These are phyloP conservation scores for Paulownia fortunei DNA, from an alignment of 257 asterid species.

Conservation along the genomic window DNA sequence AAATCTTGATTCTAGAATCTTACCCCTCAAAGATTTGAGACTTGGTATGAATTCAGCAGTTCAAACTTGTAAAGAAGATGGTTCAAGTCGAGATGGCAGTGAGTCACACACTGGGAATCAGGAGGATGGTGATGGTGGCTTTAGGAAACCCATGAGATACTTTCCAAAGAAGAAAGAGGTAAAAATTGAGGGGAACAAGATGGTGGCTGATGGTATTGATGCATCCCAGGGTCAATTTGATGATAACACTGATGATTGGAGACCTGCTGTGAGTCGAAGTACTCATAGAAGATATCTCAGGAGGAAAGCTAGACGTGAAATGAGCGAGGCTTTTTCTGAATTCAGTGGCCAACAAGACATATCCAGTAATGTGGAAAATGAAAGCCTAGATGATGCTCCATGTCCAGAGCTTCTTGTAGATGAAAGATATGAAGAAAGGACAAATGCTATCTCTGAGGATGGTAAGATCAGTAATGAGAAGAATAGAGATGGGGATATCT, in stretches of 20 bases:
- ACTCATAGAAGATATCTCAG: slow-evolving; percentile 90
- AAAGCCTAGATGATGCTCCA: slow-evolving; percentile 44
- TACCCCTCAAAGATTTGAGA: slow-evolving; percentile 73
- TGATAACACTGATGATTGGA: slow-evolving; percentile 76
- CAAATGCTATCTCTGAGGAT: slow-evolving; percentile 29
- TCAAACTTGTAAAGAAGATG: slow-evolving; percentile 48
- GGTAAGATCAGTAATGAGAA: slow-evolving; percentile 23
- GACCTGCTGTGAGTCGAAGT: slow-evolving; percentile 91
- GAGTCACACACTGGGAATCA: slow-evolving; percentile 48
- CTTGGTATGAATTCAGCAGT: slow-evolving; percentile 50
- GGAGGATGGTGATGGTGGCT: slow-evolving; percentile 47
- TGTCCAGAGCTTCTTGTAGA: slow-evolving; percentile 56
- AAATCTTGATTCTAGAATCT: slow-evolving; percentile 65
- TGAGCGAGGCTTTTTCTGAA: slow-evolving; percentile 49
- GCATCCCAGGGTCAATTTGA: slow-evolving; percentile 84
- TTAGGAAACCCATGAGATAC: slow-evolving; percentile 55
- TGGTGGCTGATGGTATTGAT: slow-evolving; percentile 88
- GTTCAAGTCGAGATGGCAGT: slow-evolving; percentile 47
- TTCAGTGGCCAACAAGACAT: slow-evolving; percentile 45
- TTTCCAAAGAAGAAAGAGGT: slow-evolving; percentile 63
- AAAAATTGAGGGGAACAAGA: slow-evolving; percentile 79
- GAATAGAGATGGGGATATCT: slow-evolving; percentile 48
- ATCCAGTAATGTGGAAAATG: slow-evolving; percentile 45
- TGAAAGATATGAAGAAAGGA: slow-evolving; percentile 47
- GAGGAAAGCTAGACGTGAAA: slow-evolving; percentile 89